These are phyloP conservation scores for Mrakia gelida DNA, from an alignment of 768 basidiomycete species.

Conservation along the genomic window DNA sequence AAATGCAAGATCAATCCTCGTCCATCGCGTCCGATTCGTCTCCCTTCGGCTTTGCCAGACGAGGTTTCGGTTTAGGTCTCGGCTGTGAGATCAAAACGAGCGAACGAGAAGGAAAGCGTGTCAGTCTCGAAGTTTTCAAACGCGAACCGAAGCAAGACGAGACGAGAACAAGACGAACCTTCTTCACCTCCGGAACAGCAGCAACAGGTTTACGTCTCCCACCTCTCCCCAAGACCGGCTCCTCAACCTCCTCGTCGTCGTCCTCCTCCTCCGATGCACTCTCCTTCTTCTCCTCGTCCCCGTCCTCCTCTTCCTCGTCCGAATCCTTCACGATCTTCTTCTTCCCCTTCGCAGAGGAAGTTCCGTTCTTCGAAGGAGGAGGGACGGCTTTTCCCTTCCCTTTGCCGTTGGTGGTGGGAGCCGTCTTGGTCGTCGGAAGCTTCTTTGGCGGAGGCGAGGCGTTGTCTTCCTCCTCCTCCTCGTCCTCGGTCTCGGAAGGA, in stretches of 20 bases:
- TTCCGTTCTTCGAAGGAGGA: background rate
- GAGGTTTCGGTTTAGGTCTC: constrained; percentile 13
- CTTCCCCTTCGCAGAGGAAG: background rate
- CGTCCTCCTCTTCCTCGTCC: constrained; percentile 6
- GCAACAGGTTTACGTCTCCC: constrained; percentile 3
- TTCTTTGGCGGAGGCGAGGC: background rate
- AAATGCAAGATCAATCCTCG: constrained; percentile 2
- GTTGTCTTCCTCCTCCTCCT: constrained; percentile 47
- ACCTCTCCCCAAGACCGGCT: background rate
- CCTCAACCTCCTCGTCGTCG: background rate
- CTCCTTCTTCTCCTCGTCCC: background rate
- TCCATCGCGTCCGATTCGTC: background rate
- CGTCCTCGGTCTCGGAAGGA: constrained; percentile 35
- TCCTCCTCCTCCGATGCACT: background rate
- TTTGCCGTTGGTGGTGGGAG: background rate
- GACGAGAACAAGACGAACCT: background rate
- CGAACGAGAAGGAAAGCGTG: background rate
- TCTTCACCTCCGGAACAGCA: background rate
- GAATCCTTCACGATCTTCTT: constrained; percentile 10
- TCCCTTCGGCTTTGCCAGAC: background rate
- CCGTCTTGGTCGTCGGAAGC: background rate
- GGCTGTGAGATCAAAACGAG: background rate
- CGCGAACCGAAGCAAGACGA: background rate
- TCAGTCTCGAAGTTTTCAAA: background rate
- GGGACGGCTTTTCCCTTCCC: constrained; percentile 39